These are phyloP conservation scores for Epichloe scottii DNA, from an alignment of 2,329 filamentous ascomycete genomes.

Conservation along the genomic window DNA sequence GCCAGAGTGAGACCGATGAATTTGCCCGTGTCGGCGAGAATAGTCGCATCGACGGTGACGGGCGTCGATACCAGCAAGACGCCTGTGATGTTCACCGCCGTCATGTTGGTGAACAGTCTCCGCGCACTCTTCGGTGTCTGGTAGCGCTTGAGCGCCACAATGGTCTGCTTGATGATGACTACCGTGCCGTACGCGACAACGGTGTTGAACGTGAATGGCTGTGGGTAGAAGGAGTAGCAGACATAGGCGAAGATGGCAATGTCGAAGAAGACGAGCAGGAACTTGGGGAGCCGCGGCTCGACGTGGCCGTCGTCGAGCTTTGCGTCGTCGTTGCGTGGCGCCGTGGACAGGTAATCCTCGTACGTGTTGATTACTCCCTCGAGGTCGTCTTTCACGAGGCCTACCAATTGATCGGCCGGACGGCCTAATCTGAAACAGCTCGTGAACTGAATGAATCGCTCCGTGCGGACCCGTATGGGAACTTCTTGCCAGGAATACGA, in stretches of 20 bases:
- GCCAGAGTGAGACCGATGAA: slow-evolving; percentile 10
- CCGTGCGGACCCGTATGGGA: slow-evolving; percentile 8
- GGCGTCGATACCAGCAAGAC: slow-evolving; percentile 11
- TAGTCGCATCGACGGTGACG: slow-evolving; percentile 8
- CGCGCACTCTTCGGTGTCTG: slow-evolving; percentile 11
- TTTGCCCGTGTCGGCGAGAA: slow-evolving; percentile 7
- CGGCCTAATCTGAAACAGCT: slow-evolving; percentile 8
- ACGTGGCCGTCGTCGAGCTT: slow-evolving; percentile 6
- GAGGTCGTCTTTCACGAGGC: slow-evolving; percentile 11
- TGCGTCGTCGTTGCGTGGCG: background rate
- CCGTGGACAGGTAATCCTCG: slow-evolving; percentile 9
- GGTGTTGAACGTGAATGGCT: slow-evolving; percentile 12
- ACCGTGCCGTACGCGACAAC: slow-evolving; percentile 12
- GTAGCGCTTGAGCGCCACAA: slow-evolving; percentile 11
- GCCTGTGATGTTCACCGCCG: slow-evolving; percentile 11
- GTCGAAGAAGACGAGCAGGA: slow-evolving; percentile 10
- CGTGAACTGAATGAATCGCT: slow-evolving; percentile 11
- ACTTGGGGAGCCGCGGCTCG: slow-evolving; percentile 10
- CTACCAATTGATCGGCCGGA: slow-evolving; percentile 10
- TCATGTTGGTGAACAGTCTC: slow-evolving; percentile 12
- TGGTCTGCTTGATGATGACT: slow-evolving; percentile 11
- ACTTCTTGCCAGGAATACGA: slow-evolving; percentile 5
- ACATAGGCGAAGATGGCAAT: slow-evolving; percentile 11
- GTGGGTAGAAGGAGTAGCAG: slow-evolving; percentile 11
- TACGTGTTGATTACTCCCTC: slow-evolving; percentile 10